Base-by-base conservation (phyloP, 768 basidiomycete genomes). In the Tricholoma bakamatsutake region DNA sequence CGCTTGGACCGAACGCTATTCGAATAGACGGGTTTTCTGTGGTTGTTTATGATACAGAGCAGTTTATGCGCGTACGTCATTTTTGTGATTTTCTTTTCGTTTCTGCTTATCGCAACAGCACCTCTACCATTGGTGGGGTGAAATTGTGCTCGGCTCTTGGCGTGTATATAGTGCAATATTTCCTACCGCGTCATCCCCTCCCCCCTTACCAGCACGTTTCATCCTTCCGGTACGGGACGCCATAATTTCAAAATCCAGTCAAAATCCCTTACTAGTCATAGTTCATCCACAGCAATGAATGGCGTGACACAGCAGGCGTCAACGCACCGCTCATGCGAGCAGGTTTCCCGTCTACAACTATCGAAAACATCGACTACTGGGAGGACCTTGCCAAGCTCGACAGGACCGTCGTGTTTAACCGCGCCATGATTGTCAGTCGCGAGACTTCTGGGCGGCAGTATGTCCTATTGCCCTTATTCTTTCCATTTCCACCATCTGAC, bases 281-380 rank as follows among this genome's bases (percentile, higher is more conserved):
- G 64, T 59, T 61, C 17, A 56, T 63, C 17, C 57, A 58, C 24
- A 43, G 56, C n/a, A 57, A 59, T 31, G 64, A 65, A 50, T 65
- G 64, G 64, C 57, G 57, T 17, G 64, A 65, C 42, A 21, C n/a
- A n/a, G 55, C 62, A 15, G 64, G 62, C 10, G 50, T 65, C 9
- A 63, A 62, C 27, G 52, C 52, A 11, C 52, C 52, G 2, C 74
- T 90, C 57, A 73, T 90, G 57, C 81, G 84, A 17, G 78, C 82
- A 5, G 79, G 79, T 0, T 89, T 89, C 64, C 86, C 87, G 3
- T 73, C 70, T 8, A 64, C 79, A 6, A 69, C 83, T 1, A 79
- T 90, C 34, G 85, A 88, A 58, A 73, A 76, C 24, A 70, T 75
- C 15, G 71, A 73, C 24, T 82, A 87, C 61, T 90, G 89, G 85